phyloP scores from a whole-genome alignment of 108 stramenopile genomes.

The Nitzschia sp. region DNA sequence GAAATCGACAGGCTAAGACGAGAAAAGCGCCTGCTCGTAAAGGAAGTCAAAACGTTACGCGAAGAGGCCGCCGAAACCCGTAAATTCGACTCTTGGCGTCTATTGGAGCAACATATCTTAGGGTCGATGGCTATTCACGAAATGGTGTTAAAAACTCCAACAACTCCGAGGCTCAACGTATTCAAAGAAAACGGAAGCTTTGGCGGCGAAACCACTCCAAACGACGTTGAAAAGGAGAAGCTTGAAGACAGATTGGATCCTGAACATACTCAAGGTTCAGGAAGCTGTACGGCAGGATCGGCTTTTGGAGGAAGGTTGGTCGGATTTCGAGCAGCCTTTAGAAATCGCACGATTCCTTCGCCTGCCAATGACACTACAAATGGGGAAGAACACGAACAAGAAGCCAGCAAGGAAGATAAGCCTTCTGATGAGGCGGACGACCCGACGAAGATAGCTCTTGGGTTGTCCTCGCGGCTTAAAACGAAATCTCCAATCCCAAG shows the following conservation, averaged over 20 bases:
- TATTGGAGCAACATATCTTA: conserved; percentile 4
- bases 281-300: neutral
- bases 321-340: neutral
- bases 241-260: no score
- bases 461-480: neutral
- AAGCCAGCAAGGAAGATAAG: no score
- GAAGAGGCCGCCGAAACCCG: neutral
- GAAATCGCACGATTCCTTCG: neutral
- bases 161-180: neutral
- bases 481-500: conserved; percentile 4
- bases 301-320: neutral
- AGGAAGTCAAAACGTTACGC: conserved; percentile 20
- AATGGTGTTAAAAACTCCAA: conserved; percentile 14
- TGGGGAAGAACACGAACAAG: no score
- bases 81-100: conserved; percentile 22
- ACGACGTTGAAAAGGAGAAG: no score
- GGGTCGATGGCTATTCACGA: conserved; percentile 23
- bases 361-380: neutral
- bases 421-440: no score
- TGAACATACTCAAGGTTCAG: neutral
- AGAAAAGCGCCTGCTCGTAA: conserved; percentile 13
- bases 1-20: conserved; percentile 7
- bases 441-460: no score
- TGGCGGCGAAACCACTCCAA: no score
- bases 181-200: no score